Percentiles rank a stretch among this genome's conserved stretches.
These are phyloP conservation scores for Cadophora gregata DNA, from an alignment of 2,329 filamentous ascomycete species.

Conservation along the genomic window DNA sequence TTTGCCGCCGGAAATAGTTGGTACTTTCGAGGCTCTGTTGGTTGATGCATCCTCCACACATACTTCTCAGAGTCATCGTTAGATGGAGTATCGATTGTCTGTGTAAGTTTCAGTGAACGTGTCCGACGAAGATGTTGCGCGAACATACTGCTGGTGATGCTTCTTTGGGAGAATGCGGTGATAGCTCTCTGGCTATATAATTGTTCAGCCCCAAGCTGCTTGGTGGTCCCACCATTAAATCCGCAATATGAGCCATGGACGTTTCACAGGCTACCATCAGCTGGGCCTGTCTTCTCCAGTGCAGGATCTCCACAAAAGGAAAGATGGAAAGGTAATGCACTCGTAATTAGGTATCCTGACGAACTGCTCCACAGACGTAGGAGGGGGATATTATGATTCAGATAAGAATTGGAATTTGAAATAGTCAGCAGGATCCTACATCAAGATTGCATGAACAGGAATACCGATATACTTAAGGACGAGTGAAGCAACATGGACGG, in stretches of 20 bases:
- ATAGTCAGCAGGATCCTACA: conserved; percentile 28
- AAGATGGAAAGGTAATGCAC: conserved; percentile 21
- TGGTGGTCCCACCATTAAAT: conserved; percentile 56
- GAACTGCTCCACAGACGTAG: conserved; percentile 20
- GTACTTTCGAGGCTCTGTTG: conserved; percentile 59
- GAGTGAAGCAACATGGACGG: conserved; percentile 18
- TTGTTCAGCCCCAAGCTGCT: conserved; percentile 47
- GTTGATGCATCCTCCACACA: conserved; percentile 64
- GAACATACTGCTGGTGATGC: conserved; percentile 36
- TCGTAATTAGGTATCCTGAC: conserved; percentile 17
- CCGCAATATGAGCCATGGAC: conserved; percentile 67
- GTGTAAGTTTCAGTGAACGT: conserved; percentile 32
- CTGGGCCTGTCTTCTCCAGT: conserved; percentile 30
- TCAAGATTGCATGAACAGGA: conserved; percentile 24
- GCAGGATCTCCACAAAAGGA: conserved; percentile 18
- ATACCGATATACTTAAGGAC: conserved; percentile 35
- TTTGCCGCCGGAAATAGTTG: conserved; percentile 61
- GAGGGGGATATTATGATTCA: conserved; percentile 28
- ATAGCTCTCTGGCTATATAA: conserved; percentile 58
- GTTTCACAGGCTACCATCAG: conserved; percentile 29
- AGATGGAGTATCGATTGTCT: conserved; percentile 29
- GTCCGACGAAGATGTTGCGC: conserved; percentile 8
- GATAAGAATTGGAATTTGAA: conserved; percentile 28
- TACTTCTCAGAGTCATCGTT: conserved; percentile 53
- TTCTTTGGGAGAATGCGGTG: conserved; percentile 49